Base-by-base conservation (phyloP, 352 stramenopile genomes). In the Phytophthora hibernalis region DNA sequence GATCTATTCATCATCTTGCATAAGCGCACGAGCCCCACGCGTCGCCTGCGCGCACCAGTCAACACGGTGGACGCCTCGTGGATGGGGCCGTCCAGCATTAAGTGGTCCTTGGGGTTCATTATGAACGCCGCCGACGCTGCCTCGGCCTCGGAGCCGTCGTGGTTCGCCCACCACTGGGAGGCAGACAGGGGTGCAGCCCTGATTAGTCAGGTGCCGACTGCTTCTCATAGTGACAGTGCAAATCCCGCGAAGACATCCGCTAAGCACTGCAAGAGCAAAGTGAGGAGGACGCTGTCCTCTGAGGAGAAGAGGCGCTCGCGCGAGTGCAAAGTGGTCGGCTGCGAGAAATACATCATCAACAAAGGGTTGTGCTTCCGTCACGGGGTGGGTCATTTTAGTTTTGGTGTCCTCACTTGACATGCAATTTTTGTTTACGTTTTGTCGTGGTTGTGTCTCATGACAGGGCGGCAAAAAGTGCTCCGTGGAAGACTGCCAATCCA, bases 341-440 rank as follows among this genome's bases (percentile, higher is more conserved):
- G 77, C 37, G 45, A 68, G 26, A 78, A 77, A 47, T 85, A 85
- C 63, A 79, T 79, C 42, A 75, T 85, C 33, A 74, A 82, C 61
- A 71, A 71, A 33, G 77, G 77, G 1, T 65, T 80, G n/a, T 85
- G 77, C 61, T 80, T 79, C 18, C 67, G 72, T 33, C 77, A 86
- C 31, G 77, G 77, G 31, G 77, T 86, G 52, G 42, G 68, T 64
- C 28, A 26, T 4, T 3, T 15, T 30, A 12, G 28, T 26, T n/a
- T n/a, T 31, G 11, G 26, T 54, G 28, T 2, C 11, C n/a, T 33
- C 7, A n/a, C 15, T 45, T 45, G 42, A 48, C 21, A 7, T 8
- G 42, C 7, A 30, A 30, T 7, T 20, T 50, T 30, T 31, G 12
- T 16, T 50, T 31, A 45, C 44, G 6, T 52, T 37, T 52, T 21